A percentile compares a stretch with the other conserved stretches of the same genome.
Conservation (phyloP, 768 basidiomycete genomes). For the Leccinum boreale region DNA sequence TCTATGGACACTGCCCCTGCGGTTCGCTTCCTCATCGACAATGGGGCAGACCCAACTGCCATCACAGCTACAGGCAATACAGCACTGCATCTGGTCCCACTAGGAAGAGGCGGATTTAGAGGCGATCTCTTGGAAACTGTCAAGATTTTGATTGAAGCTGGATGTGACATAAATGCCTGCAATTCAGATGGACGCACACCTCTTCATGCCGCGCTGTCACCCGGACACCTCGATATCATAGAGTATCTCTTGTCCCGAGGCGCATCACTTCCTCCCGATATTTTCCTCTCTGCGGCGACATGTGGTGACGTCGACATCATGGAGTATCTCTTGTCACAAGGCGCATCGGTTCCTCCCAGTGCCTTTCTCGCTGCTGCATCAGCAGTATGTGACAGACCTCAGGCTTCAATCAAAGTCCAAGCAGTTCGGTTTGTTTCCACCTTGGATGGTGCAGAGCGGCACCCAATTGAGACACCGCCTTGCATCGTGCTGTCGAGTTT, state of each 20-base stretch:
- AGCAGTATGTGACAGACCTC: too few species aligned
- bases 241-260: background rate
- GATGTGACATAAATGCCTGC: background rate
- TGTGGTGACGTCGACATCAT: background rate
- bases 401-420: background rate
- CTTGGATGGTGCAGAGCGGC: background rate
- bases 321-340: background rate
- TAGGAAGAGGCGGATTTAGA: too few species aligned
- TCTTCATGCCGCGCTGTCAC: background rate
- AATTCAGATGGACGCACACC: background rate
- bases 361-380: background rate
- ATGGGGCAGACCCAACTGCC: background rate
- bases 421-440: background rate
- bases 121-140: background rate
- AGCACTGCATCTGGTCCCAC: background rate
- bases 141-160: background rate
- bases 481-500: background rate
- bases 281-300: background rate
- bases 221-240: background rate
- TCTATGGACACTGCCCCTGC: background rate
- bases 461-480: background rate
- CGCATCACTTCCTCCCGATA: background rate
- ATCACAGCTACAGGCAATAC: background rate
- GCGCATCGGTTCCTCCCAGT: background rate
- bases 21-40: background rate